Percentiles rank a stretch among this genome's conserved stretches.
phyloP scores from a whole-genome alignment of 2,329 filamentous ascomycete species.

The Orbilia brochopaga region DNA sequence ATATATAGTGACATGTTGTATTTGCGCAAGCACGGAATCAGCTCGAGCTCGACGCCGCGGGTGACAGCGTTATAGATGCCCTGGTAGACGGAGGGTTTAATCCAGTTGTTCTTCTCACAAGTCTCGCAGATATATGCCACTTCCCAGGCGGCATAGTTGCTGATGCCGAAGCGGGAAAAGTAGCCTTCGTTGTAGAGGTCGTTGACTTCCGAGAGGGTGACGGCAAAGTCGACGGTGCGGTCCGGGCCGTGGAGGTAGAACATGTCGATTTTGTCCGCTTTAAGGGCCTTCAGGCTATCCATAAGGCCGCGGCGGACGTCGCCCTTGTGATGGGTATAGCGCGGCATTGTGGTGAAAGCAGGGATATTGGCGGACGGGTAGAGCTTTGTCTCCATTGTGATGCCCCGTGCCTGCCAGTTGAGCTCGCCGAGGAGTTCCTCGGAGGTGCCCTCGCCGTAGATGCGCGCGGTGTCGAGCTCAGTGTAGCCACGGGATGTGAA shows the following conservation, averaged over 20 bases:
- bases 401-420: conserved; percentile 10
- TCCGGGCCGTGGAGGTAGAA: conserved; percentile 76
- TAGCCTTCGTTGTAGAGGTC: conserved; percentile 85
- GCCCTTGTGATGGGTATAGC: conserved; percentile 23
- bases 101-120: conserved; percentile 80
- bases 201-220: conserved; percentile 78
- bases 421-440: conserved; percentile 25
- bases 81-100: conserved; percentile 82
- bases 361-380: conserved; percentile 26
- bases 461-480: conserved; percentile 40
- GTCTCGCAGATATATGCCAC: conserved; percentile 82
- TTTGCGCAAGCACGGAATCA: conserved; percentile 74
- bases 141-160: conserved; percentile 85
- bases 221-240: conserved; percentile 73
- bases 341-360: conserved; percentile 4
- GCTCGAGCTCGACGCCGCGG: conserved; percentile 74
- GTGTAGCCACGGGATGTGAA: conserved; percentile 30
- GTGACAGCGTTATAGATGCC: conserved; percentile 86
- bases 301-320: conserved; percentile 19
- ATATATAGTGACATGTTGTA: conserved; percentile 80
- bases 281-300: conserved; percentile 36
- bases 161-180: conserved; percentile 79
- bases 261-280: conserved; percentile 66
- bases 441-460: conserved; percentile 29
- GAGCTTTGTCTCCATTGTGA: conserved; percentile 29